Evolutionary conservation across 2,329 filamentous ascomycete genomes (phyloP), one percentile per base, ranked within the genome.

Genomic region (Aspergillus sp.): DNA sequence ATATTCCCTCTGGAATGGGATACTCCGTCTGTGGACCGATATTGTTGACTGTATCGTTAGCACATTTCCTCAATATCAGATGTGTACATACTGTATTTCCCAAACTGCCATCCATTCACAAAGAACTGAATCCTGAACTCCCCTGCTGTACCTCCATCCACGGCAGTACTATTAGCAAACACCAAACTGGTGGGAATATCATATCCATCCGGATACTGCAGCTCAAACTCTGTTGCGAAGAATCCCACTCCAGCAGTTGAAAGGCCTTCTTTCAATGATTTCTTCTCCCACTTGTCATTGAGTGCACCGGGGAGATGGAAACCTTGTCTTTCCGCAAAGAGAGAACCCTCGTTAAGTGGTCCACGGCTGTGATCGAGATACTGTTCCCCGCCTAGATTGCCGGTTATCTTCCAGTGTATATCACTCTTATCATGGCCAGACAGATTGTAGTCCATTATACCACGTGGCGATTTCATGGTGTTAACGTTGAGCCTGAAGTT

Each of bases 51-150:
- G 19, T 4, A 19, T 19, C 4, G 19, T 19, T 19, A 19, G 19
- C 19, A 19, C 19, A 19, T 19, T 19, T 4, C 19, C 19, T 19
- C 19, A 19, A 19, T 4, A 19, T 19, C 19, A 19, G 19, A 19
- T 19, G 19, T 19, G 19, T 2, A 19, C 19, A 19, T 19, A 19
- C 19, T 19, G 48, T 77, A 83, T 58, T 83, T 82, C 2, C 79
- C 81, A 50, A 82, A 89, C 61, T 90, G 85, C 64, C 82, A 90
- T 1, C 86, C 86, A 53, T 90, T 90, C 36, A 90, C 81, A 56
- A 78, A 90, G 6, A 90, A 65, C 53, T 85, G 76, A 1, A 73
- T 79, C 12, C 85, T 73, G 49, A 84, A 86, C 6, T 67, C 61
- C 9, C 46, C 28, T 78, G 83, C 33, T 77, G 78, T 0, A 75